Evolutionary conservation across 805 yeast species (phyloP).

Genomic region (Spencermartinsiella europaea): DNA sequence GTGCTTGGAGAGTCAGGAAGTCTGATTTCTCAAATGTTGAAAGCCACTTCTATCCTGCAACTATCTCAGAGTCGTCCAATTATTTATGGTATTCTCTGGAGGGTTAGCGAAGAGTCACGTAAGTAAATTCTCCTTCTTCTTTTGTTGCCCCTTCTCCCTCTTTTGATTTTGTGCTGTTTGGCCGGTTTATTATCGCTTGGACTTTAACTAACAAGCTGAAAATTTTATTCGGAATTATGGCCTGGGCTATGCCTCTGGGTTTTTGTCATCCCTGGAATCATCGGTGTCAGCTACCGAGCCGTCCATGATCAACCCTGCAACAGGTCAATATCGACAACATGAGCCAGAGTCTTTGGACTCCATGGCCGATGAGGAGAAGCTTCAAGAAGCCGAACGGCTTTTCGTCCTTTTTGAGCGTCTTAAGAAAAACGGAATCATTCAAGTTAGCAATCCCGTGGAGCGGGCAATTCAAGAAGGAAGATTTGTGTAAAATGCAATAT

Average conservation of each 20-base stretch:
- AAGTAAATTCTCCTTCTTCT: background rate
- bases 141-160: background rate
- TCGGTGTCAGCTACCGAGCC: background rate
- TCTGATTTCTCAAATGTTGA: background rate
- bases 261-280: constrained; percentile 18
- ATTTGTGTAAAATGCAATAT: background rate
- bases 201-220: constrained; percentile 9
- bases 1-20: background rate
- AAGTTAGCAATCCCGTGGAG: constrained; percentile 38
- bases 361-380: constrained; percentile 41
- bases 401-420: constrained; percentile 39
- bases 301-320: constrained; percentile 22
- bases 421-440: constrained; percentile 35
- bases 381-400: constrained; percentile 40
- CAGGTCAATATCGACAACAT: constrained; percentile 24
- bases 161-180: too few species aligned
- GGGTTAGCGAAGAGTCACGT: constrained; percentile 17
- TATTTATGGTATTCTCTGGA: constrained; percentile 21
- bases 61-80: background rate
- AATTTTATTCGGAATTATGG: constrained; percentile 26
- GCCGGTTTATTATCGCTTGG: too few species aligned
- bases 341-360: constrained; percentile 15
- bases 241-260: constrained; percentile 28
- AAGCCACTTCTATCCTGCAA: background rate
- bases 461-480: constrained; percentile 14